Conservation (phyloP, 2,329 filamentous ascomycete genomes). For the Botryotinia globosa region DNA sequence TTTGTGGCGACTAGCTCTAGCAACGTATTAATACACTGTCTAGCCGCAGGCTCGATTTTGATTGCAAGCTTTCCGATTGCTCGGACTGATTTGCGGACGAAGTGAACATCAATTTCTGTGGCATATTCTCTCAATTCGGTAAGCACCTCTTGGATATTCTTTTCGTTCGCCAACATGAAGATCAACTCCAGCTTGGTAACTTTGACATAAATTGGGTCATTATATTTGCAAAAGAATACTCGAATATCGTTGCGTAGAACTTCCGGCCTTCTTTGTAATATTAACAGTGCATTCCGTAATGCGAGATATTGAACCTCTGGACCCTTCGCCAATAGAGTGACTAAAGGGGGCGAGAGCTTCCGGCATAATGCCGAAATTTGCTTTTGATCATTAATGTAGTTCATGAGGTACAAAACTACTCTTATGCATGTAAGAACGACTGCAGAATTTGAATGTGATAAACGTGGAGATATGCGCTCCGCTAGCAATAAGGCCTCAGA, state of each 20-base stretch:
- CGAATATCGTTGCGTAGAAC: slow-evolving; percentile 94
- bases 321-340: slow-evolving; percentile 91
- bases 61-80: slow-evolving; percentile 98
- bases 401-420: slow-evolving; percentile 96
- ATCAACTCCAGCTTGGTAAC: slow-evolving; percentile 98
- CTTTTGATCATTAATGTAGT: slow-evolving; percentile 92
- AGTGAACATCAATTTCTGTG: slow-evolving; percentile 97
- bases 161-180: slow-evolving; percentile 95
- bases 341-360: slow-evolving; percentile 90
- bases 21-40: slow-evolving; percentile 86
- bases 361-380: slow-evolving; percentile 82
- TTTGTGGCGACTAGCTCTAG: slow-evolving; percentile 96
- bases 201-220: slow-evolving; percentile 99
- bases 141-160: slow-evolving; percentile 92
- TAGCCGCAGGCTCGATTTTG: slow-evolving; percentile 94
- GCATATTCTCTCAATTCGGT: slow-evolving; percentile 95
- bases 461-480: slow-evolving; percentile 88
- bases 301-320: slow-evolving; percentile 98
- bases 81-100: slow-evolving; percentile 94
- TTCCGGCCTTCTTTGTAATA: slow-evolving; percentile 87
- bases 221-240: slow-evolving; percentile 99
- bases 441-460: slow-evolving; percentile 95
- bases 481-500: slow-evolving; percentile 85
- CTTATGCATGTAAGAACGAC: slow-evolving; percentile 95
- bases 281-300: slow-evolving; percentile 87